These are phyloP conservation scores for Argentina anserina DNA, from an alignment of 306 rosid species.

Conservation along the genomic window DNA sequence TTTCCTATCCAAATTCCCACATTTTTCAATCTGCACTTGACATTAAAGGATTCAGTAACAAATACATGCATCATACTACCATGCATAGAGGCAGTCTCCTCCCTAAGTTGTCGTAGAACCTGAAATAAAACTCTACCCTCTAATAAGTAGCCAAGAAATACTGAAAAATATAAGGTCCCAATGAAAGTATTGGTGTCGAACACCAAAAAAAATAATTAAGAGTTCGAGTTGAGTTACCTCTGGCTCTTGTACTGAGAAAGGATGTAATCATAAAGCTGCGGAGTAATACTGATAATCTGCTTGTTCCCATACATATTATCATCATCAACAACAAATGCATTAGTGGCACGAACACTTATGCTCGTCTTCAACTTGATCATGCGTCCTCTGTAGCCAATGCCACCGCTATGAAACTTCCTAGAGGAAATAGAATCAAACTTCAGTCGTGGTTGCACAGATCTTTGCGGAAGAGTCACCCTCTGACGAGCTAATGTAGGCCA, in stretches of 20 bases:
- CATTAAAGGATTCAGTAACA: background rate
- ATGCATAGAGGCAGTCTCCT: conserved; percentile 80
- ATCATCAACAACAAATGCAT: conserved; percentile 48
- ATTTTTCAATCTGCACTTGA: background rate
- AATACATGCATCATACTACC: conserved; percentile 93
- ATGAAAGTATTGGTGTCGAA: background rate
- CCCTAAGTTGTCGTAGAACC: conserved; percentile 75
- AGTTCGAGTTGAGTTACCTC: conserved; percentile 50
- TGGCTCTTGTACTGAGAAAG: conserved; percentile 82
- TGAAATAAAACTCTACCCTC: conserved; percentile 39
- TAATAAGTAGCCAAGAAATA: conserved; percentile 21
- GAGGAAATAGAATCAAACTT: conserved; percentile 27
- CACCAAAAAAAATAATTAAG: background rate
- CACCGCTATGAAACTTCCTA: conserved; percentile 16
- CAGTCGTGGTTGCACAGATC: conserved; percentile 19
- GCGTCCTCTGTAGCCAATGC: conserved; percentile 20
- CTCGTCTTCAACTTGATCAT: conserved; percentile 32
- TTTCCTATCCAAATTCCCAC: background rate
- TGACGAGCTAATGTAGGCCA: no score
- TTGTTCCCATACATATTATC: conserved; percentile 66
- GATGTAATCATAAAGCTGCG: conserved; percentile 66
- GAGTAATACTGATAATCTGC: conserved; percentile 68
- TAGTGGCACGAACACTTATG: conserved; percentile 36
- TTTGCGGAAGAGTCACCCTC: conserved; percentile 17
- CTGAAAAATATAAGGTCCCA: background rate